Conservation (phyloP, 257 asterid genomes). For the Solanum appendiculatum region DNA sequence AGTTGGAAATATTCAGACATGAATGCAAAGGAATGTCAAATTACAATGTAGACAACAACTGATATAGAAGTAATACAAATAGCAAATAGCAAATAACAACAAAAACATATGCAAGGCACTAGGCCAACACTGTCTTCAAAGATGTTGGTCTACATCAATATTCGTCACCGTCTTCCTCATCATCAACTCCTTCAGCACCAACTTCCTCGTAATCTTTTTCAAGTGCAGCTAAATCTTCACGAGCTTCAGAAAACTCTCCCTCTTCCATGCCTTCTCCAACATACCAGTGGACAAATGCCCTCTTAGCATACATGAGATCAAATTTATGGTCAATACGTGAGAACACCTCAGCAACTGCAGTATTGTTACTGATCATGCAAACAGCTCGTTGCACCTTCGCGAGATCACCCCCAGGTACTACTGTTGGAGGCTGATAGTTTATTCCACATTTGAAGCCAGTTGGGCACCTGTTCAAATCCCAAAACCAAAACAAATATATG, state of each 20-base stretch:
- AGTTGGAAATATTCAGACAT: not conserved
- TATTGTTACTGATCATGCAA: slow-evolving; percentile 94
- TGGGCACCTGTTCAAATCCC: slow-evolving; percentile 56
- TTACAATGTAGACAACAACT: not conserved
- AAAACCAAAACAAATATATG: not conserved
- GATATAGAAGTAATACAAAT: not conserved
- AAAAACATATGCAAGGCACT: not conserved
- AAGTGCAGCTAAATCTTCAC: slow-evolving; percentile 86
- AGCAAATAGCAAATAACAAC: not conserved
- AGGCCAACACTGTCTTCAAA: not conserved
- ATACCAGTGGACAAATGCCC: slow-evolving; percentile 93
- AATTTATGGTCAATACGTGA: slow-evolving; percentile 87
- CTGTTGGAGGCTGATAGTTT: slow-evolving; percentile 83
- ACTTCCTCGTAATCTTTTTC: slow-evolving; percentile 86
- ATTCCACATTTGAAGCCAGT: slow-evolving; percentile 93
- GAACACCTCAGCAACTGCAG: slow-evolving; percentile 92
- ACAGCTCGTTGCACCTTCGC: slow-evolving; percentile 89
- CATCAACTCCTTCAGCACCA: slow-evolving; percentile 82
- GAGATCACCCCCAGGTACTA: slow-evolving; percentile 89
- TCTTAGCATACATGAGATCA: slow-evolving; percentile 83
- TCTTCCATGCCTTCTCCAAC: slow-evolving; percentile 98
- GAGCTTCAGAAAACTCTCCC: slow-evolving; percentile 90
- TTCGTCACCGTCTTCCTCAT: slow-evolving; percentile 67
- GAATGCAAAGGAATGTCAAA: not conserved
- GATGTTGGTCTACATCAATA: slow-evolving; percentile 18